Evolutionary conservation across 2,329 filamentous ascomycete genomes (phyloP).

Genomic region (Penicillium occitanis): DNA sequence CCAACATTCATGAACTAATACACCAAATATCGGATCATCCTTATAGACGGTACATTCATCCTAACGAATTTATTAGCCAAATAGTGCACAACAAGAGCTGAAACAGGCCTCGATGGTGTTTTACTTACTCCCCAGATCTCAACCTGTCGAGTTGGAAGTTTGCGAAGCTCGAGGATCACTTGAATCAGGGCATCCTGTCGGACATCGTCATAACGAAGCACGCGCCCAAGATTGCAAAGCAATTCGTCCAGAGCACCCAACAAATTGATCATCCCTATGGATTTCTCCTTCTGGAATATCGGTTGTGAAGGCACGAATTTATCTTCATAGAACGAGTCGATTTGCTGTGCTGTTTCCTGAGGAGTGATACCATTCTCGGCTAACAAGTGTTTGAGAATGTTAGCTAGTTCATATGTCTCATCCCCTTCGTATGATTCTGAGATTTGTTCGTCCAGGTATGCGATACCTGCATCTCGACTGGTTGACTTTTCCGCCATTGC

Average conservation of each 20-base stretch:
- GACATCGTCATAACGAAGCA: not conserved
- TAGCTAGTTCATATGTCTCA: not conserved
- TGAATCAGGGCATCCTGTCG: not conserved
- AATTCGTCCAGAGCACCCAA: not conserved
- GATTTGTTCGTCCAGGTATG: not conserved
- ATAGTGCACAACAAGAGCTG: not conserved
- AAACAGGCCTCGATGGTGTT: too few relatives aligned
- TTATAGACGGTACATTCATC: not conserved
- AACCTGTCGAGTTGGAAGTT: not conserved
- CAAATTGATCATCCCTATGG: not conserved
- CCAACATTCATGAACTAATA: not conserved
- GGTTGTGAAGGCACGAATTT: not conserved
- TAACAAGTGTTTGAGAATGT: not conserved
- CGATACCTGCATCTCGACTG: not conserved
- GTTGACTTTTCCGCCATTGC: not conserved
- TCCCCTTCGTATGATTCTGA: not conserved
- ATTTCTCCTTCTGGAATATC: not conserved
- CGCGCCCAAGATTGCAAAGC: not conserved
- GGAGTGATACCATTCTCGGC: not conserved
- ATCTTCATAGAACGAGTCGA: not conserved
- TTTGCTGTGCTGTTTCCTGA: not conserved
- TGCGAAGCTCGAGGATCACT: not conserved
- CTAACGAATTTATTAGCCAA: not conserved
- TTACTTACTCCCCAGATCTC: not conserved
- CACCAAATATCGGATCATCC: not conserved